phyloP scores from a whole-genome alignment of 2,329 filamentous ascomycete species.

The Podosphaera leucotricha region DNA sequence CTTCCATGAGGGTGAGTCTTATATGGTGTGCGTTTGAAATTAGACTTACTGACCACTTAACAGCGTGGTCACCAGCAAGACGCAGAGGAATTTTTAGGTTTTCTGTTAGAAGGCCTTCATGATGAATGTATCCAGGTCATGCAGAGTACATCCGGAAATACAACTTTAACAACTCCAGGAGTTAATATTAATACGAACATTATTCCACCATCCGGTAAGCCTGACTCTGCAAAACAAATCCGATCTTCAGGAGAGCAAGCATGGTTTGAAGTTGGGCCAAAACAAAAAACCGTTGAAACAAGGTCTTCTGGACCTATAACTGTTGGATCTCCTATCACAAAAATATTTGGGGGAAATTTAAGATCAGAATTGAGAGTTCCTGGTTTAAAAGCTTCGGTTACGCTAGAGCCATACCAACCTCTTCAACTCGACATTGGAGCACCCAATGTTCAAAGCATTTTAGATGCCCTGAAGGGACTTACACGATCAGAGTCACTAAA shows the following conservation, averaged over 20 bases:
- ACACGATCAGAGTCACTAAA: slow-evolving; percentile 68
- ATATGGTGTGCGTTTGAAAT: background rate
- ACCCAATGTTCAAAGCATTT: slow-evolving; percentile 66
- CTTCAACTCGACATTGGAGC: slow-evolving; percentile 86
- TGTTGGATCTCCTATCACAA: slow-evolving; percentile 66
- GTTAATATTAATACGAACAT: slow-evolving; percentile 17
- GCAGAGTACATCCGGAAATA: slow-evolving; percentile 16
- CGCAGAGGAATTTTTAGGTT: slow-evolving; percentile 88
- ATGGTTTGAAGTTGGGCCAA: slow-evolving; percentile 90
- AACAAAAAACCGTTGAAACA: slow-evolving; percentile 69
- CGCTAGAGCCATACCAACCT: slow-evolving; percentile 78
- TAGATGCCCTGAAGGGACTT: slow-evolving; percentile 68
- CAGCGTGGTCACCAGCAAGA: slow-evolving; percentile 91
- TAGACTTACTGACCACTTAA: slow-evolving; percentile 12
- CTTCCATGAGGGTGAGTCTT: slow-evolving; percentile 59
- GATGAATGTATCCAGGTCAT: slow-evolving; percentile 74
- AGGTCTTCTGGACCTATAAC: slow-evolving; percentile 58
- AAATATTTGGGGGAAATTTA: slow-evolving; percentile 81
- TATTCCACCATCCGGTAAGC: slow-evolving; percentile 23
- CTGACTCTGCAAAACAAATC: slow-evolving; percentile 15
- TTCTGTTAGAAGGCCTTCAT: slow-evolving; percentile 75
- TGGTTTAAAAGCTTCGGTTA: slow-evolving; percentile 75
- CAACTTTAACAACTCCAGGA: slow-evolving; percentile 22
- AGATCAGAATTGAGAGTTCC: slow-evolving; percentile 74
- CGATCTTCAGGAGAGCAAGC: slow-evolving; percentile 27